Evolutionary conservation across 2,329 filamentous ascomycete species (phyloP), one percentile per base, ranked within the genome.

Genomic region (Hypocreales sp.): DNA sequence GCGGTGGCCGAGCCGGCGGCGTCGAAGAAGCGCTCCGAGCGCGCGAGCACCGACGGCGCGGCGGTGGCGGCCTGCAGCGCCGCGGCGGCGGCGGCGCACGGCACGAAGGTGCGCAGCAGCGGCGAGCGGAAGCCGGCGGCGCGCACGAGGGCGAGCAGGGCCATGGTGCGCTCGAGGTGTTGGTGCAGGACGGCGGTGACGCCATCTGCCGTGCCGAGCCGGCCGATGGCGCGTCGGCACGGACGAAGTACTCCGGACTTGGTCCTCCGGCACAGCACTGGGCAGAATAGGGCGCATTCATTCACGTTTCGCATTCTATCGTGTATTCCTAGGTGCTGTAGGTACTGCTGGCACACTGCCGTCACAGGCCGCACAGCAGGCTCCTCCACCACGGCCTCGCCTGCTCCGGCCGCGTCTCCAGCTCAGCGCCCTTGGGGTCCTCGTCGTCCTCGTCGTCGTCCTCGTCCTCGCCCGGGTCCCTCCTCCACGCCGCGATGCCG

Each of bases 11-110:
- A 72, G 25, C 75, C 75, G 2, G 70, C 74, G 25, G 75, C 47
- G 44, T 80, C 76, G 45, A 76, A 80, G 56, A 76, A 77, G 20
- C 67, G 64, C 42, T 80, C 76, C 6, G 67, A 66, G 40, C 71
- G 61, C 18, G 57, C 53, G 15, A 61, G 35, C 33, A 77, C 68
- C 5, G 71, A 76, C 5, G 75, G 75, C 2, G 74, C 44, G 5
- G 69, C 74, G 6, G 70, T 66, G 22, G 61, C 67, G 7, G 64
- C 57, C 51, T 79, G 75, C 25, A 79, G 56, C 2, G 65, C 67
- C 38, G 72, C 72, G 2, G 72, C 72, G 8, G 74, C 62, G 5
- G 64, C 63, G 9, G 77, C 60, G 20, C 63, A 64, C 2, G 74
- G 75, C 3, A 77, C 55, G 8, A 76, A 51, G 1, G 69, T 75